phyloP scores from a whole-genome alignment of 441 rosid genomes.

The Flueggea neowawraea region DNA sequence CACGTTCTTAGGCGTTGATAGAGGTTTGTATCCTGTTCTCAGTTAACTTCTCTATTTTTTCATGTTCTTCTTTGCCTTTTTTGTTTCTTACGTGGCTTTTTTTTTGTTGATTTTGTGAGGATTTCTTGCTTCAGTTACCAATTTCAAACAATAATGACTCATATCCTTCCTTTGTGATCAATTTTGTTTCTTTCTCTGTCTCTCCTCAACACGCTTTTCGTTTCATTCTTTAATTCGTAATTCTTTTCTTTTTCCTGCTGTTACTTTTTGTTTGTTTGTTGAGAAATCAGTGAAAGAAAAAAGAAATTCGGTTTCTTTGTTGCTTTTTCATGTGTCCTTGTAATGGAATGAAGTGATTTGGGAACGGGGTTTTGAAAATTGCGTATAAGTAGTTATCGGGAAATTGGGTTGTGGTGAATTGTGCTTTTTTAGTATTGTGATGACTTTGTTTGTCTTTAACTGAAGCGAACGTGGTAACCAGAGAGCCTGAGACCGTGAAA shows the following conservation, averaged over 20 bases:
- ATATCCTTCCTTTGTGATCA: conserved; percentile 52
- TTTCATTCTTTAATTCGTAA: too few relatives aligned
- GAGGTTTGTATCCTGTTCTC: too few relatives aligned
- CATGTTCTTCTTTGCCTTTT: too few relatives aligned
- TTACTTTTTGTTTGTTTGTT: too few relatives aligned
- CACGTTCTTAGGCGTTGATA: too few relatives aligned
- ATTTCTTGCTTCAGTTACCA: neutral
- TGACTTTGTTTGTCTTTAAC: conserved; percentile 34
- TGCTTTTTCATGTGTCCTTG: too few relatives aligned
- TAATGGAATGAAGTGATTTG: too few relatives aligned
- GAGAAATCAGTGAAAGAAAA: too few relatives aligned
- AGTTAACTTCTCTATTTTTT: too few relatives aligned
- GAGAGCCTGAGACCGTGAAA: conserved; percentile 68
- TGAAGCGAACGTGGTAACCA: conserved; percentile 66
- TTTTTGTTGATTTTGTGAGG: conserved; percentile 1
- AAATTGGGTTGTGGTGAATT: neutral
- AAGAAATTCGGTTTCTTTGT: too few relatives aligned
- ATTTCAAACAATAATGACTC: conserved; percentile 37
- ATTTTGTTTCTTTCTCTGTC: conserved; percentile 12
- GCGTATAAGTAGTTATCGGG: neutral
- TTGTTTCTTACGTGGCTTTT: too few relatives aligned
- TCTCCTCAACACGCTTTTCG: neutral
- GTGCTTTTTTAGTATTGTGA: neutral
- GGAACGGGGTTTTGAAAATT: too few relatives aligned
- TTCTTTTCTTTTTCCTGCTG: neutral